A percentile compares a stretch with the other conserved stretches of the same genome.
Conservation (phyloP, 257 asterid genomes). For the Jacaranda copaia region DNA sequence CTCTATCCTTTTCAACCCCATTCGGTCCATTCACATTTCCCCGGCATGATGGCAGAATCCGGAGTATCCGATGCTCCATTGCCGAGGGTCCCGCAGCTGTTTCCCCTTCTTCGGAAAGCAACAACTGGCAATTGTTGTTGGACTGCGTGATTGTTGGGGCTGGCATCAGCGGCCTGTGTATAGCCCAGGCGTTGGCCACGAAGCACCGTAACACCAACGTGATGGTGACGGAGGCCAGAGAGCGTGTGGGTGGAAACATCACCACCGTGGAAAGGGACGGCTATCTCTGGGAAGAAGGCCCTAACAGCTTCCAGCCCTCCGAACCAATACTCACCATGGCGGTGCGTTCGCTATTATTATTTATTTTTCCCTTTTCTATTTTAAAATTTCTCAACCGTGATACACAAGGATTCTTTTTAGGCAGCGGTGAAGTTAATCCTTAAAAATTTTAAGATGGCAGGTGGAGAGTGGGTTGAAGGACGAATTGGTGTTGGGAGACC, state of each 20-base stretch:
- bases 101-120: conserved; percentile 45
- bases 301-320: conserved; percentile 98
- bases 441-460: conserved; percentile 38
- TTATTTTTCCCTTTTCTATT: background rate
- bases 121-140: conserved; percentile 36
- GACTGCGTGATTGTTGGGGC: conserved; percentile 95
- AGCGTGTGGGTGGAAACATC: conserved; percentile 93
- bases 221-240: conserved; percentile 88
- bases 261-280: conserved; percentile 86
- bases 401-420: background rate
- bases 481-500: conserved; percentile 92
- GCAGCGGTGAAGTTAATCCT: background rate
- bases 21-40: conserved; percentile 27
- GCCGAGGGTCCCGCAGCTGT: conserved; percentile 57
- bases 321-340: conserved; percentile 87
- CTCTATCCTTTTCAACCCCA: conserved; percentile 34
- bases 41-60: conserved; percentile 21
- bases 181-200: conserved; percentile 78
- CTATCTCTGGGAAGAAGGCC: conserved; percentile 99
- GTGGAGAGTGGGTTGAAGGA: conserved; percentile 88
- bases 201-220: conserved; percentile 66
- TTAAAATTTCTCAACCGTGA: background rate
- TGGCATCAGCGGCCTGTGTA: conserved; percentile 90
- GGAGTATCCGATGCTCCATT: conserved; percentile 58
- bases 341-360: conserved; percentile 41